These are phyloP conservation scores for Letharia columbiana DNA, from an alignment of 495 filamentous ascomycete genomes.

Conservation along the genomic window DNA sequence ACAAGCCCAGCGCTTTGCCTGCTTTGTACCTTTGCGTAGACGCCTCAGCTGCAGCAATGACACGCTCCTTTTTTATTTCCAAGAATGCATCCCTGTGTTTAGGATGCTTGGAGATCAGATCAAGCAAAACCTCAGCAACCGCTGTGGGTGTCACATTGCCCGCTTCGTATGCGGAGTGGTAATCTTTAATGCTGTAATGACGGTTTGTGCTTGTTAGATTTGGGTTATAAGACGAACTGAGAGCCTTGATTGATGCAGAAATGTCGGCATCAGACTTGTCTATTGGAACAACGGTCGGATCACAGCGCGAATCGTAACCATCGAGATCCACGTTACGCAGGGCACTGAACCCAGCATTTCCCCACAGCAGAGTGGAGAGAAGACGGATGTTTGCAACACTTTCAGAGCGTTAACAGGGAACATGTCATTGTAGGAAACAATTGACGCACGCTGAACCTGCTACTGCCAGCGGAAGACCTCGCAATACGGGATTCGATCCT, in stretches of 20 bases:
- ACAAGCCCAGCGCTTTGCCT: slow-evolving; percentile 51
- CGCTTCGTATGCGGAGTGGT: slow-evolving; percentile 60
- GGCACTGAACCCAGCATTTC: slow-evolving; percentile 61
- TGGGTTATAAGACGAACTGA: slow-evolving; percentile 6
- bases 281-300: slow-evolving; percentile 77
- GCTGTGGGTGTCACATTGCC: slow-evolving; percentile 60
- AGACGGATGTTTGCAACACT: slow-evolving; percentile 49
- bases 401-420: not conserved
- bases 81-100: slow-evolving; percentile 65
- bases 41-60: slow-evolving; percentile 57
- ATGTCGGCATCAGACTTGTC: slow-evolving; percentile 25
- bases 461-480: slow-evolving; percentile 42
- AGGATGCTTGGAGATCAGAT: slow-evolving; percentile 54
- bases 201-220: slow-evolving; percentile 23
- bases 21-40: slow-evolving; percentile 62
- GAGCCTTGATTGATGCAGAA: slow-evolving; percentile 22
- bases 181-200: slow-evolving; percentile 61
- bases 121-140: slow-evolving; percentile 61
- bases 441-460: slow-evolving; percentile 42
- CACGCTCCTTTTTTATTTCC: slow-evolving; percentile 47
- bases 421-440: not conserved
- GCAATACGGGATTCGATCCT: slow-evolving; percentile 45
- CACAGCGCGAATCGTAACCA: slow-evolving; percentile 55
- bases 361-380: slow-evolving; percentile 57
- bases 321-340: slow-evolving; percentile 54